Evolutionary conservation across 768 basidiomycete species (phyloP).

Genomic region (Agrocybe chaxingu): DNA sequence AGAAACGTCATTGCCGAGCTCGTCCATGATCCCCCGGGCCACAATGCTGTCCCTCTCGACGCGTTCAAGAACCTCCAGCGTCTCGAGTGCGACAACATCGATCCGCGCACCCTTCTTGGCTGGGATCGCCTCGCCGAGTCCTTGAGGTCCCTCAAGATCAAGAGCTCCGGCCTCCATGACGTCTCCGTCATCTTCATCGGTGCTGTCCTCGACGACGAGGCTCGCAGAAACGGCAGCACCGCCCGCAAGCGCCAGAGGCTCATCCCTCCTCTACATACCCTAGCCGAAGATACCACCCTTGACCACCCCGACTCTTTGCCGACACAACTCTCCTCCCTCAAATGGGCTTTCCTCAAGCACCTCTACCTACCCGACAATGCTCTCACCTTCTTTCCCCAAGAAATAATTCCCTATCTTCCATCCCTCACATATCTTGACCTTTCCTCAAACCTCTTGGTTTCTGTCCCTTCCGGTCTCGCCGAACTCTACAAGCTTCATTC

Average conservation of each 20-base stretch:
- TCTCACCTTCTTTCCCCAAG: slow-evolving; percentile 75
- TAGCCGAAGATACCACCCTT: slow-evolving; percentile 5
- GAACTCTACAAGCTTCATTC: slow-evolving; percentile 76
- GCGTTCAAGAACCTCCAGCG: slow-evolving; percentile 82
- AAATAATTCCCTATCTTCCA: slow-evolving; percentile 62
- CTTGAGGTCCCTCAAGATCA: slow-evolving; percentile 71
- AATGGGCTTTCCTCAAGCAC: slow-evolving; percentile 76
- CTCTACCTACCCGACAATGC: slow-evolving; percentile 79
- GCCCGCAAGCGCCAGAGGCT: slow-evolving; percentile 43
- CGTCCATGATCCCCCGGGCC: slow-evolving; percentile 61
- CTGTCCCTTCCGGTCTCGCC: slow-evolving; percentile 77
- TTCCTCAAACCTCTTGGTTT: slow-evolving; percentile 87
- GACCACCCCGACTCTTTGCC: slow-evolving; percentile 27
- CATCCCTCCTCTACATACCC: slow-evolving; percentile 28
- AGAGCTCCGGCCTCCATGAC: slow-evolving; percentile 79
- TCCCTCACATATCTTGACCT: slow-evolving; percentile 83
- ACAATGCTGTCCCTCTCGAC: slow-evolving; percentile 77
- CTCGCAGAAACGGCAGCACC: slow-evolving; percentile 54
- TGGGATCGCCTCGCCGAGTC: slow-evolving; percentile 79
- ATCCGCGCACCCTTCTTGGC: slow-evolving; percentile 77
- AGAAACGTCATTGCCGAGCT: slow-evolving; percentile 68
- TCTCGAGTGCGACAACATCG: slow-evolving; percentile 74
- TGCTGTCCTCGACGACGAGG: slow-evolving; percentile 76
- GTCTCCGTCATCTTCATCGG: slow-evolving; percentile 73
- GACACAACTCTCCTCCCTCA: slow-evolving; percentile 47